phyloP scores from a whole-genome alignment of 1,284 basidiomycete genomes.

The Papiliotrema laurentii region DNA sequence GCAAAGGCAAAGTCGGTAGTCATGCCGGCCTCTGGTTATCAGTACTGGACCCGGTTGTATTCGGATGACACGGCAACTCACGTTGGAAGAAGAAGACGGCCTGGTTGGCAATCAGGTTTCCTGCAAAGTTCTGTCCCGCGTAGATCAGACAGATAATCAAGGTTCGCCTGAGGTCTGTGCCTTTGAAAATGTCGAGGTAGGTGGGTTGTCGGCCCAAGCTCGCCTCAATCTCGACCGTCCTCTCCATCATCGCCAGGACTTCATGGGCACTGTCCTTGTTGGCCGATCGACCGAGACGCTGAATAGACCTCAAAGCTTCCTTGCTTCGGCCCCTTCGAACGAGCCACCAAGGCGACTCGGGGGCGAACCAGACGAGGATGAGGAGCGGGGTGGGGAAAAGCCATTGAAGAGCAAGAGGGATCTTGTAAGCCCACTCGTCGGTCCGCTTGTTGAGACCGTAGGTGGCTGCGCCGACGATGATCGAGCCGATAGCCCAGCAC shows the following conservation, averaged over 20 bases:
- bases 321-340: conserved; percentile 49
- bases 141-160: conserved; percentile 45
- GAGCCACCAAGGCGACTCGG: conserved; percentile 50
- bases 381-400: conserved; percentile 36
- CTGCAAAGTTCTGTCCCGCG: conserved; percentile 40
- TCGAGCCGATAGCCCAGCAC: conserved; percentile 38
- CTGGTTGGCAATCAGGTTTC: conserved; percentile 37
- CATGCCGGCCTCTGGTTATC: conserved; percentile 35
- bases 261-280: conserved; percentile 14
- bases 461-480: conserved; percentile 36
- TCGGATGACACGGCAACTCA: conserved; percentile 11
- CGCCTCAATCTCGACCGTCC: conserved; percentile 22
- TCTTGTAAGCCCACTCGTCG: conserved; percentile 21
- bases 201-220: conserved; percentile 9
- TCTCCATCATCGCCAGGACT: conserved; percentile 30
- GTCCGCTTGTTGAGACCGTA: conserved; percentile 19
- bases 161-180: conserved; percentile 48
- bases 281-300: conserved; percentile 21
- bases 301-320: conserved; percentile 37
- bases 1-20: conserved; percentile 26
- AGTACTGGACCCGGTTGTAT: too few species aligned
- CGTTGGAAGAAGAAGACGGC: conserved; percentile 37
- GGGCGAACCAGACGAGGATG: conserved; percentile 29
- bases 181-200: conserved; percentile 49
- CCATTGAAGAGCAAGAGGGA: conserved; percentile 35